Evolutionary conservation across 345 rosid genomes (phyloP).

Genomic region (Erodium maritimum): DNA sequence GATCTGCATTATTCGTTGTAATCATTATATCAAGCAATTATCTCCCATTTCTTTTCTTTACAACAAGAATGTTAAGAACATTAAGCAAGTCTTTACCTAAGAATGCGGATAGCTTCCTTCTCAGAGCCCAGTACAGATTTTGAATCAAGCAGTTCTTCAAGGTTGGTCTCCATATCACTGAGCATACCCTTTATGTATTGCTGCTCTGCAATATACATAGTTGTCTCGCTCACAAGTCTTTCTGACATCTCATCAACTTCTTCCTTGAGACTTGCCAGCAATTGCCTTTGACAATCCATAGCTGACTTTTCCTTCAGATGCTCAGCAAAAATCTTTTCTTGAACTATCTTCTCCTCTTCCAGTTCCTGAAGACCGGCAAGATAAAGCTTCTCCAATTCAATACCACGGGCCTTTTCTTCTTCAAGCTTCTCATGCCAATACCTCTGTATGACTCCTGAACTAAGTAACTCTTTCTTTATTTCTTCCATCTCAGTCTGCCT

Average conservation of each 20-base stretch:
- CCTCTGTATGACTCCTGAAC: slow-evolving; percentile 47
- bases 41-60: no score
- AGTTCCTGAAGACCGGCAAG: slow-evolving; percentile 29
- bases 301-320: slow-evolving; percentile 64
- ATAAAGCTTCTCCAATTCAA: slow-evolving; percentile 38
- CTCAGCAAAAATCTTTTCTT: slow-evolving; percentile 34
- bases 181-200: slow-evolving; percentile 26
- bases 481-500: slow-evolving; percentile 49
- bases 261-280: slow-evolving; percentile 42
- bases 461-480: slow-evolving; percentile 51
- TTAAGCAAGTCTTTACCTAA: slow-evolving; percentile 38
- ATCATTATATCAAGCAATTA: no score
- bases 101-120: slow-evolving; percentile 66
- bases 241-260: slow-evolving; percentile 68
- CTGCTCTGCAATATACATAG: slow-evolving; percentile 32
- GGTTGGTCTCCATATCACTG: slow-evolving; percentile 33
- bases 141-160: slow-evolving; percentile 41
- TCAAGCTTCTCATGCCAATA: slow-evolving; percentile 58
- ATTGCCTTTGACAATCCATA: slow-evolving; percentile 73
- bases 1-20: slow-evolving; percentile 35
- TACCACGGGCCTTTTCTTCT: slow-evolving; percentile 37
- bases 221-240: slow-evolving; percentile 53
- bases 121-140: slow-evolving; percentile 70
- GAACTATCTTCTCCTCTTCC: slow-evolving; percentile 44
- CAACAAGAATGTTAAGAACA: neutral